phyloP scores from a whole-genome alignment of 176 grass and related monocot genomes.

The Carex myosuroides region DNA sequence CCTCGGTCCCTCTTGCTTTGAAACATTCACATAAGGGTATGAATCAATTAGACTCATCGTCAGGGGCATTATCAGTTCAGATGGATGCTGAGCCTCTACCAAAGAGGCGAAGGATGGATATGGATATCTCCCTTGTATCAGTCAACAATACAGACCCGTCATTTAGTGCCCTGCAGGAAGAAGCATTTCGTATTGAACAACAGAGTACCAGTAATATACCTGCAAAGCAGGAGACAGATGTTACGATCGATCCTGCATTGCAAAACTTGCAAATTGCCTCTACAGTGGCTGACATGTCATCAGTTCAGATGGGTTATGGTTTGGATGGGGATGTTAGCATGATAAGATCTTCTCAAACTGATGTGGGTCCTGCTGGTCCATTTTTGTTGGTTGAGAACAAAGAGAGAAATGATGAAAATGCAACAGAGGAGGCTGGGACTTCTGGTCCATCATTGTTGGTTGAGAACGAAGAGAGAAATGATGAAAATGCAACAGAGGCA shows the following conservation, averaged over 20 bases:
- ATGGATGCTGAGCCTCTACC: constrained; percentile 62
- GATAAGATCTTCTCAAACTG: constrained; percentile 23
- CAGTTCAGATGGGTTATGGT: constrained; percentile 32
- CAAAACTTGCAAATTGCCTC: background rate
- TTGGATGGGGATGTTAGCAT: constrained; percentile 40
- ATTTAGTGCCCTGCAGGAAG: constrained; percentile 29
- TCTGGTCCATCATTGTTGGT: constrained; percentile 1
- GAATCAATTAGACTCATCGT: constrained; percentile 8
- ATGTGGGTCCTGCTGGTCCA: constrained; percentile 33
- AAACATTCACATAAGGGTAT: constrained; percentile 11
- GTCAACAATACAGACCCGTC: constrained; percentile 39
- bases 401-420: constrained; percentile 29
- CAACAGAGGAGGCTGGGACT: constrained; percentile 41
- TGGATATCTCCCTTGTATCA: constrained; percentile 36
- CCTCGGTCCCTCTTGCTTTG: background rate
- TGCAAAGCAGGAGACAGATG: constrained; percentile 46
- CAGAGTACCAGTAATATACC: constrained; percentile 29
- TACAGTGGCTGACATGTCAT: constrained; percentile 24
- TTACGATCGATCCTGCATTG: constrained; percentile 33
- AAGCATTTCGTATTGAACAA: constrained; percentile 52
- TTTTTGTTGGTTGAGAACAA: constrained; percentile 45
- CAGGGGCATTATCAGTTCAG: constrained; percentile 37
- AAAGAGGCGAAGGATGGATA: constrained; percentile 66
- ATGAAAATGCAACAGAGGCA: no score
- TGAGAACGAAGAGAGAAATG: no score